A percentile compares a stretch with the other conserved stretches of the same genome.
Evolutionary conservation across 164 flowering plant genomes (phyloP).

Genomic region (Aristolochia californica): DNA sequence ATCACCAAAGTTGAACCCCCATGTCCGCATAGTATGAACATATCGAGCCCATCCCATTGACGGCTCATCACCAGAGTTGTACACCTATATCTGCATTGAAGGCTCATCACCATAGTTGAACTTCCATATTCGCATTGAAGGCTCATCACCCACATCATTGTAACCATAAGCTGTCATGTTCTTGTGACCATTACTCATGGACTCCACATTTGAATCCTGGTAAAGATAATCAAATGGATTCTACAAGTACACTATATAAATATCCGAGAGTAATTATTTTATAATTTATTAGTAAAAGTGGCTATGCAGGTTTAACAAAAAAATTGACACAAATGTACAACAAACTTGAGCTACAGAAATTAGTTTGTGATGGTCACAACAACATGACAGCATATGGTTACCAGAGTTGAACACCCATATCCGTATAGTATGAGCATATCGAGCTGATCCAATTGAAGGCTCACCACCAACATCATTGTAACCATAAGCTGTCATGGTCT

Average conservation of each 20-base stretch:
- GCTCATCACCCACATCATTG: constrained; percentile 81
- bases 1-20: constrained; percentile 91
- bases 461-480: constrained; percentile 79
- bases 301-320: too few relatives aligned
- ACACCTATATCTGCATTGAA: constrained; percentile 39
- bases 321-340: too few relatives aligned
- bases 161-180: constrained; percentile 94
- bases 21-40: constrained; percentile 92
- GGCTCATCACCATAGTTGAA: constrained; percentile 65
- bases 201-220: constrained; percentile 88
- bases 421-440: constrained; percentile 81
- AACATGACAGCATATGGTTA: too few relatives aligned
- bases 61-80: constrained; percentile 74
- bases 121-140: constrained; percentile 69
- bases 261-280: constrained; percentile 87
- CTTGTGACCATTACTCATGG: constrained; percentile 85
- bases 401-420: constrained; percentile 72
- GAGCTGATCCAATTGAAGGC: constrained; percentile 49
- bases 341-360: too few relatives aligned
- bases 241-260: constrained; percentile 74
- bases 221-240: constrained; percentile 75
- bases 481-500: constrained; percentile 91
- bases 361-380: too few relatives aligned
- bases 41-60: constrained; percentile 92
- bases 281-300: too few relatives aligned